Evolutionary conservation across 129 eudicot genomes (phyloP).

Genomic region (Lonicera japonica): DNA sequence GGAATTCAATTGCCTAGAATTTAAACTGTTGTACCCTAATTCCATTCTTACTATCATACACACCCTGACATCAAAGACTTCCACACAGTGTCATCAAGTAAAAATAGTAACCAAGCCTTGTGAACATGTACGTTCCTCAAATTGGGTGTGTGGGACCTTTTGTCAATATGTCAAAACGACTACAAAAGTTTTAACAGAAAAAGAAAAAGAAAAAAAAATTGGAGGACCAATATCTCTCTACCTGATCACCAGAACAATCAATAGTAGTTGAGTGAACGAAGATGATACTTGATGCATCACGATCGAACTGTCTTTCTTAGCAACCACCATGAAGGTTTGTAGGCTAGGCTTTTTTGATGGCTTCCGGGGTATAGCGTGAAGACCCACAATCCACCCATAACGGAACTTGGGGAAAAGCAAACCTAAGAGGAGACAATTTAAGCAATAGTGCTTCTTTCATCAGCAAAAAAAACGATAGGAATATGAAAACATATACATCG

Average conservation of each 20-base stretch:
- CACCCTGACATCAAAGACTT: not conserved
- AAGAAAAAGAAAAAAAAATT: not conserved
- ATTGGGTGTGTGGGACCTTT: not conserved
- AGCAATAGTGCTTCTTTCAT: not conserved
- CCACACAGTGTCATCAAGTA: no score
- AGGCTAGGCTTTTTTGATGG: constrained; percentile 45
- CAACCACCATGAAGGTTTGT: constrained; percentile 77
- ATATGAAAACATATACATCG: constrained; percentile 3
- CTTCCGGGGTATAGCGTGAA: constrained; percentile 60
- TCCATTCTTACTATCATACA: no score
- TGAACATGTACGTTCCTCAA: no score
- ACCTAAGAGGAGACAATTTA: constrained; percentile 29
- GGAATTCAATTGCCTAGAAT: no score
- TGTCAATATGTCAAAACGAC: no score
- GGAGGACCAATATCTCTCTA: constrained; percentile 12
- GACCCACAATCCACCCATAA: constrained; percentile 71
- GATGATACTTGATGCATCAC: constrained; percentile 40
- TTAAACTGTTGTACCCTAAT: no score
- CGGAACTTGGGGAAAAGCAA: constrained; percentile 76
- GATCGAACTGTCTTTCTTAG: constrained; percentile 57
- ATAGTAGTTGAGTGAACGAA: constrained; percentile 35
- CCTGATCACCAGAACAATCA: constrained; percentile 52
- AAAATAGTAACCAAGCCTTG: no score
- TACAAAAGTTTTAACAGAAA: not conserved
- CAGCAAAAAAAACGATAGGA: constrained; percentile 12